Percentiles rank a stretch among this genome's conserved stretches.
Evolutionary conservation across 192 early-diverging fungal species (phyloP).

Genomic region (Podila epicladia): DNA sequence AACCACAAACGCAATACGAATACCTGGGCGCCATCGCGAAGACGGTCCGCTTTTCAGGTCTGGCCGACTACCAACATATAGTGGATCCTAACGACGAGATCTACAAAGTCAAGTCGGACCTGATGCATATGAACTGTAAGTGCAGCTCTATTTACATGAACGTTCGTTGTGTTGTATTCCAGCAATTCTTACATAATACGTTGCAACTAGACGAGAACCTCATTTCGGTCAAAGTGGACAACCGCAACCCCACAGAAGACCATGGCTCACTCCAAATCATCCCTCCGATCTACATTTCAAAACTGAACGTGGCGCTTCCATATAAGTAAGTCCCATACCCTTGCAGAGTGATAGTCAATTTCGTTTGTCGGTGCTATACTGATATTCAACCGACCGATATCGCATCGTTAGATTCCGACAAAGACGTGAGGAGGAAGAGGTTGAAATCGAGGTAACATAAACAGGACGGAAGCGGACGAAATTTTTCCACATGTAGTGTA

Average conservation of each 20-base stretch:
- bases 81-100: conserved; percentile 40
- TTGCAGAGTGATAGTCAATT: not conserved
- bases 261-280: conserved; percentile 15
- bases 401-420: too few relatives aligned
- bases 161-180: not conserved
- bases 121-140: conserved; percentile 37
- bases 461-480: too few relatives aligned
- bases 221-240: conserved; percentile 33
- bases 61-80: conserved; percentile 42
- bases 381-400: too few relatives aligned
- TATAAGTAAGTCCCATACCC: conserved; percentile 17
- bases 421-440: not conserved
- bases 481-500: too few relatives aligned
- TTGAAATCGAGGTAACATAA: too few relatives aligned
- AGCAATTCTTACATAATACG: too few relatives aligned
- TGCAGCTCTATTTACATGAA: too few relatives aligned
- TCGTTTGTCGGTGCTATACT: not conserved
- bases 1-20: conserved; percentile 23
- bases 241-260: conserved; percentile 31
- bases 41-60: conserved; percentile 31
- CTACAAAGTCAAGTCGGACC: conserved; percentile 27
- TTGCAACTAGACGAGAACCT: conserved; percentile 27
- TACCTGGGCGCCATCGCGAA: conserved; percentile 27
- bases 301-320: conserved; percentile 14
- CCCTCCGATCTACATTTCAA: conserved; percentile 28